Percentiles rank a stretch among this genome's conserved stretches.
Conservation (phyloP, 225 moss, liverwort and hornwort genomes). For the Climacium dendroides region DNA sequence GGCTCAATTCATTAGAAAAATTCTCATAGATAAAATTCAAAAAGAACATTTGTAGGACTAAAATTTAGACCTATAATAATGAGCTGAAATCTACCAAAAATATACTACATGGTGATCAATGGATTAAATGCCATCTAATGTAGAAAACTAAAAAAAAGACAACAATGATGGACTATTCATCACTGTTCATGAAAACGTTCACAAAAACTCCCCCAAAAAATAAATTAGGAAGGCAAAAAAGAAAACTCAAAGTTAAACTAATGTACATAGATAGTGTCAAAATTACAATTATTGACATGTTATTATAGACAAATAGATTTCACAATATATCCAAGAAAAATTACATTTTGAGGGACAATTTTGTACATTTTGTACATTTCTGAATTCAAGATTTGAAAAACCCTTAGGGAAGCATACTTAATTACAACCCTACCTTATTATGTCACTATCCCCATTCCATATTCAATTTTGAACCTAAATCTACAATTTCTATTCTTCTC, state of each 20-base stretch:
- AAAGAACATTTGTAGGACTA: not conserved
- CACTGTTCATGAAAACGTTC: accelerated
- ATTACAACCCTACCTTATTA: not conserved
- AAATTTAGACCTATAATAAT: not conserved
- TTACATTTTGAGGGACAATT: not conserved
- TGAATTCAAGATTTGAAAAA: not conserved
- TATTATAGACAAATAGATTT: not conserved
- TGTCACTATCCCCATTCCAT: not conserved
- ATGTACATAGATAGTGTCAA: no score
- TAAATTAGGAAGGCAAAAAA: not conserved
- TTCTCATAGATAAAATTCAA: no score
- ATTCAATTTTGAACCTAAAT: no score
- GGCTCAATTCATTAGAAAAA: no score
- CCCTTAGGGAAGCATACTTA: accelerated
- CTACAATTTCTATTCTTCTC: no score
- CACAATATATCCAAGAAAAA: not conserved
- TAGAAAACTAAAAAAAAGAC: not conserved
- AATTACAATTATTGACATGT: not conserved
- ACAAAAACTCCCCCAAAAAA: accelerated
- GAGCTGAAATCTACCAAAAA: not conserved
- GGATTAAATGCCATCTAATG: not conserved
- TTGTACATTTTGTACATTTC: not conserved
- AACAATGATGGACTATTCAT: accelerated
- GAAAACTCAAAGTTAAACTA: no score
- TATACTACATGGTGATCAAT: accelerated